Percentiles rank a stretch among this genome's conserved stretches.
Conservation (phyloP, 306 rosid species). For the Quercus aquifolioides region DNA sequence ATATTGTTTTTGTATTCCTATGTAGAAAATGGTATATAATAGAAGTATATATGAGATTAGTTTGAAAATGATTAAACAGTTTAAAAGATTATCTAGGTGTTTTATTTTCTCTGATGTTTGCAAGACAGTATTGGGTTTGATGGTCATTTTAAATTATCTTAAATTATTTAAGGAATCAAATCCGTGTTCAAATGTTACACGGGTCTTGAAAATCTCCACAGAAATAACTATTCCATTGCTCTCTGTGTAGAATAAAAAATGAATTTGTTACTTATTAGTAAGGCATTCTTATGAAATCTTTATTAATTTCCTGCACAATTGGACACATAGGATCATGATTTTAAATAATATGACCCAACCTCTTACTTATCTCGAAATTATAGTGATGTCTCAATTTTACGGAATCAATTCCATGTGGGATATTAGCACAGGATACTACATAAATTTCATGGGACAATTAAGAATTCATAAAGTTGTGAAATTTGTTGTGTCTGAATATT, state of each 20-base stretch:
- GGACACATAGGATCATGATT: not conserved
- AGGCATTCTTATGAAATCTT: not conserved
- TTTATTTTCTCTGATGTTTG: not conserved
- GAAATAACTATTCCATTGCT: not conserved
- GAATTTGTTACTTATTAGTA: not conserved
- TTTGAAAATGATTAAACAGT: not conserved
- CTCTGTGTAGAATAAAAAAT: not conserved
- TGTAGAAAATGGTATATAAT: constrained; percentile 19
- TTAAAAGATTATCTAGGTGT: not conserved
- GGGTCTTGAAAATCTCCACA: not conserved
- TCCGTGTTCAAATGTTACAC: not conserved
- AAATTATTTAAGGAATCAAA: not conserved
- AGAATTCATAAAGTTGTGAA: not conserved
- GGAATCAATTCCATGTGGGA: no score
- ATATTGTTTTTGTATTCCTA: constrained; percentile 18
- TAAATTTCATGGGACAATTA: not conserved
- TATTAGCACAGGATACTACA: no score
- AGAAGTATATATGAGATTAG: constrained; percentile 12
- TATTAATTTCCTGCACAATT: not conserved
- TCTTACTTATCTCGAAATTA: no score
- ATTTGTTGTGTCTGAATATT: no score
- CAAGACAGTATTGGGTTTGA: not conserved
- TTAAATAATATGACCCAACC: not conserved
- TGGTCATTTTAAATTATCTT: not conserved
- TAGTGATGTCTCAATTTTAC: no score